These are phyloP conservation scores for Fusarium sp. DNA, from an alignment of 2,329 filamentous ascomycete genomes.

Conservation along the genomic window DNA sequence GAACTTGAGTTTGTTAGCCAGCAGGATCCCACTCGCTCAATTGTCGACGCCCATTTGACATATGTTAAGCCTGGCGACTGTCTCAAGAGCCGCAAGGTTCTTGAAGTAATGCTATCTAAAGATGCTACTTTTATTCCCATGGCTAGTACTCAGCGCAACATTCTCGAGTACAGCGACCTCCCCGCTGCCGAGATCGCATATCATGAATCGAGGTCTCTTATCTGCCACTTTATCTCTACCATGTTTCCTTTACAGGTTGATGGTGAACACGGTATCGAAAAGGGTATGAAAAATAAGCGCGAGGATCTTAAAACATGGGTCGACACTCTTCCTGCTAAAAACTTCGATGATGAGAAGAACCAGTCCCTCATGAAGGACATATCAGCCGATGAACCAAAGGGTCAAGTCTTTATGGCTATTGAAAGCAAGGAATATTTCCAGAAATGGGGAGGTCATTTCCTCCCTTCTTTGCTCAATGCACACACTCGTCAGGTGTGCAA, in stretches of 20 bases:
- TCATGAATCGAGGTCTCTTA: slow-evolving; percentile 63
- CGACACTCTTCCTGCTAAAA: slow-evolving; percentile 52
- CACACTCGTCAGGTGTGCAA: slow-evolving; percentile 71
- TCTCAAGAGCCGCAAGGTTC: slow-evolving; percentile 5
- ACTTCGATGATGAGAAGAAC: slow-evolving; percentile 57
- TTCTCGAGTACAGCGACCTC: slow-evolving; percentile 46
- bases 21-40: slow-evolving; percentile 23
- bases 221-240: slow-evolving; percentile 64
- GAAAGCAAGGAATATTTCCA: slow-evolving; percentile 54
- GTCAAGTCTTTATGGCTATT: slow-evolving; percentile 66
- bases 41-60: slow-evolving; percentile 53
- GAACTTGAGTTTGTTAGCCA: slow-evolving; percentile 18
- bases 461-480: slow-evolving; percentile 68
- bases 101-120: slow-evolving; percentile 9
- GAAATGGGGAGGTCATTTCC: slow-evolving; percentile 70
- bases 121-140: neutral
- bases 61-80: slow-evolving; percentile 50
- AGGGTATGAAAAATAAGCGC: slow-evolving; percentile 14
- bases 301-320: slow-evolving; percentile 52
- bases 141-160: slow-evolving; percentile 25
- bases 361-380: slow-evolving; percentile 65
- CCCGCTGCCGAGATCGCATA: slow-evolving; percentile 59
- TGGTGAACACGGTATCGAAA: slow-evolving; percentile 51
- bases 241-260: slow-evolving; percentile 55
- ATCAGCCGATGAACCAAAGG: slow-evolving; percentile 56